These are phyloP conservation scores for Melocanna baccifera DNA, from an alignment of 176 grass and related monocot species.

Conservation along the genomic window DNA sequence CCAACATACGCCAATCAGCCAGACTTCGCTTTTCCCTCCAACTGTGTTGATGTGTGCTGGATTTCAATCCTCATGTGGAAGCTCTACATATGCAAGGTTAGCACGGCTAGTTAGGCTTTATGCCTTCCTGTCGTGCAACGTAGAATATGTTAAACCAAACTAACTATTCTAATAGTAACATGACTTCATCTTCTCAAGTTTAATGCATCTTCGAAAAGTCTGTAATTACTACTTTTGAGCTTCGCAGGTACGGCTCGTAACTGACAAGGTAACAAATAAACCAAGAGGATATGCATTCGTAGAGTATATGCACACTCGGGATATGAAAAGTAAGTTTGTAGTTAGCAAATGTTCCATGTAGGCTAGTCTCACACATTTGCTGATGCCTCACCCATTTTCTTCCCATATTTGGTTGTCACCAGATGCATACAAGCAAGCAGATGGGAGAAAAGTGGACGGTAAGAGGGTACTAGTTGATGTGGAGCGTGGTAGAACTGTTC, in stretches of 20 bases:
- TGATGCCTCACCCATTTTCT: neutral
- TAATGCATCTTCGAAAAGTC: neutral
- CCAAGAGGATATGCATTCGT: conserved; percentile 96
- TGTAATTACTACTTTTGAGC: conserved; percentile 29
- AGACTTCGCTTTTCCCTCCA: conserved; percentile 59
- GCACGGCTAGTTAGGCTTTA: conserved; percentile 92
- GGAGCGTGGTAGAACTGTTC: conserved; percentile 94
- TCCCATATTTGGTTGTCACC: conserved; percentile 17
- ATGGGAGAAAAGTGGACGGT: conserved; percentile 77
- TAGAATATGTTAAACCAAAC: conserved; percentile 46
- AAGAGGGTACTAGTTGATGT: conserved; percentile 84
- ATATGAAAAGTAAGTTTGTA: conserved; percentile 80
- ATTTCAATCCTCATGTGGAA: conserved; percentile 64
- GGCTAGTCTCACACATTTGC: neutral
- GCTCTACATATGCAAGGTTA: conserved; percentile 88
- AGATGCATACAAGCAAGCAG: conserved; percentile 94
- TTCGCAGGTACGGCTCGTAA: conserved; percentile 76
- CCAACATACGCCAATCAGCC: conserved; percentile 46
- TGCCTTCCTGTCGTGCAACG: conserved; percentile 96
- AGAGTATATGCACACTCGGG: conserved; percentile 79
- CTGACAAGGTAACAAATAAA: conserved; percentile 68
- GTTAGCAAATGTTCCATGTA: neutral
- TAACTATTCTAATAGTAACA: conserved; percentile 21
- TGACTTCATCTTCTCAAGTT: neutral
- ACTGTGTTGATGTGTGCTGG: conserved; percentile 64